Evolutionary conservation across 1,139 yeast species (phyloP).

Genomic region (Kurtzmaniella quercitrusa): DNA sequence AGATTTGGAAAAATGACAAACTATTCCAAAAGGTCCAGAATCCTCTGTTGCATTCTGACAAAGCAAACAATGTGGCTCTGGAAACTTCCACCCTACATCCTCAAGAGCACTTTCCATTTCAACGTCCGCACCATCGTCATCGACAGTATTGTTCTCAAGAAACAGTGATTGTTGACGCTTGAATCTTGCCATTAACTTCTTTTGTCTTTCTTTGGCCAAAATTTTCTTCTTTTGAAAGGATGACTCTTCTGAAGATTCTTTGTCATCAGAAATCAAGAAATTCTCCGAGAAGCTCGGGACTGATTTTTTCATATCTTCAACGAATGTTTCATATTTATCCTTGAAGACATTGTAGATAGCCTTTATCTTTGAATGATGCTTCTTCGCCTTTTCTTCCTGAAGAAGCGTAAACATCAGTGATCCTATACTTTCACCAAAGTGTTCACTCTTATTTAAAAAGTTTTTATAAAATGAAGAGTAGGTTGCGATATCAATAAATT

Average conservation of each 20-base stretch:
- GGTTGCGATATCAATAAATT: slow-evolving; percentile 21
- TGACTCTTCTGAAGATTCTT: slow-evolving; percentile 23
- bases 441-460: slow-evolving; percentile 27
- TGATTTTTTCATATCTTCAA: slow-evolving; percentile 17
- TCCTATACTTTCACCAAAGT: slow-evolving; percentile 40
- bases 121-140: slow-evolving; percentile 25
- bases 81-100: slow-evolving; percentile 59
- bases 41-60: slow-evolving; percentile 80
- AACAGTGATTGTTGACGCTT: slow-evolving; percentile 74
- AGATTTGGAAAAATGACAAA: slow-evolving; percentile 55
- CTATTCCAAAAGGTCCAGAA: slow-evolving; percentile 73
- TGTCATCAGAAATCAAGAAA: slow-evolving; percentile 16
- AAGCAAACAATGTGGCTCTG: slow-evolving; percentile 77
- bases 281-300: slow-evolving; percentile 19
- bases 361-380: slow-evolving; percentile 50
- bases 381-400: slow-evolving; percentile 32
- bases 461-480: slow-evolving; percentile 34
- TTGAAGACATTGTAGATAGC: slow-evolving; percentile 45
- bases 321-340: slow-evolving; percentile 21
- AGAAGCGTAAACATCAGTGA: slow-evolving; percentile 43
- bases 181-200: slow-evolving; percentile 71
- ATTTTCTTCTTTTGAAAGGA: slow-evolving; percentile 61
- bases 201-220: slow-evolving; percentile 68
- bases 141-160: slow-evolving; percentile 45
- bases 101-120: slow-evolving; percentile 30